Conservation (phyloP, 2,329 filamentous ascomycete genomes). For the Ophiostoma populinum region DNA sequence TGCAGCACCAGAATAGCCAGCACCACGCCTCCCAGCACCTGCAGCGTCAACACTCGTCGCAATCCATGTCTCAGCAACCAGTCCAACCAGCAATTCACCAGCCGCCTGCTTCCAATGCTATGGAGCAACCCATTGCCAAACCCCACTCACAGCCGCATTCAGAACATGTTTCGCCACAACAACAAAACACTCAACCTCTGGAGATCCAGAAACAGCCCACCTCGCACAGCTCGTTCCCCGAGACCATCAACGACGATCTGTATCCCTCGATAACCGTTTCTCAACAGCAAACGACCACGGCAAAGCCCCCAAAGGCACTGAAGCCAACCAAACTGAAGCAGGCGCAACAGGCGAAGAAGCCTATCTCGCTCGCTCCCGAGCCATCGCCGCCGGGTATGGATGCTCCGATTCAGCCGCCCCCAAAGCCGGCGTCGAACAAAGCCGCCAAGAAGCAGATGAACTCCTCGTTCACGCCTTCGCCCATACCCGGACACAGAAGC, state of each 20-base stretch:
- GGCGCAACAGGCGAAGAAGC: slow-evolving; percentile 7
- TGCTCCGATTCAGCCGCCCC: slow-evolving; percentile 7
- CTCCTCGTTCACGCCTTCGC: slow-evolving; percentile 7
- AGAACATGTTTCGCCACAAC: too few species aligned
- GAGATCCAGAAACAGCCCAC: too few species aligned
- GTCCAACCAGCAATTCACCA: too few species aligned
- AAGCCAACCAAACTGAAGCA: slow-evolving; percentile 7
- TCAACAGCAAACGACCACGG: too few species aligned
- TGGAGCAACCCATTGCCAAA: too few species aligned
- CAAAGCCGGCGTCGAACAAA: not conserved
- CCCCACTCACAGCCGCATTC: too few species aligned
- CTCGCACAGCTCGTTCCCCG: not conserved
- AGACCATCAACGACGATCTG: too few species aligned
- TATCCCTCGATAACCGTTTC: too few species aligned
- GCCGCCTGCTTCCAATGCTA: too few species aligned
- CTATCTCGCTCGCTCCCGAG: slow-evolving; percentile 6
- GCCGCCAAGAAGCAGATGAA: not conserved
- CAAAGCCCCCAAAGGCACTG: slow-evolving; percentile 7
- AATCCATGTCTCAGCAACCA: too few species aligned
- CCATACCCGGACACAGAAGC: slow-evolving; percentile 8
- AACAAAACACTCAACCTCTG: slow-evolving; percentile 15
- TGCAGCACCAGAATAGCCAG: slow-evolving; percentile 12
- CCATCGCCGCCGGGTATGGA: slow-evolving; percentile 7
- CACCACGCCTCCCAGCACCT: slow-evolving; percentile 12
- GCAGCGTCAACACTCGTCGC: not conserved